Evolutionary conservation across 2,329 filamentous ascomycete genomes (phyloP).

Genomic region (Sporothrix sp.): DNA sequence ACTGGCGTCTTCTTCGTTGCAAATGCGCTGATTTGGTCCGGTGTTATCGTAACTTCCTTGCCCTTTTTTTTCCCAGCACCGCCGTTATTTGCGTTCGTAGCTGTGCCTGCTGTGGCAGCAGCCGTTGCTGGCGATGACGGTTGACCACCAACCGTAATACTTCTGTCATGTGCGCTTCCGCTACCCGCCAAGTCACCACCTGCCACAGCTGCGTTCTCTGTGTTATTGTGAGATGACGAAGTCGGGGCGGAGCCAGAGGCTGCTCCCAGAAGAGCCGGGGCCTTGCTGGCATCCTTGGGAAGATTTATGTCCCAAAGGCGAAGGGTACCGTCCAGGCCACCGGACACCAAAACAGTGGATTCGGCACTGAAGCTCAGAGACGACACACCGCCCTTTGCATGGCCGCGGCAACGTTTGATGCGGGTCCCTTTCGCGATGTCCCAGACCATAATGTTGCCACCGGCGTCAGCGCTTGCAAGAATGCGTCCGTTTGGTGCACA

Average conservation of each 20-base stretch:
- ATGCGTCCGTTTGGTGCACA: conserved; percentile 83
- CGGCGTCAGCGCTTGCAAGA: conserved; percentile 80
- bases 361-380: conserved; percentile 90
- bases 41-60: conserved; percentile 82
- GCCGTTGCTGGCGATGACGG: conserved; percentile 34
- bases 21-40: conserved; percentile 91
- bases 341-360: conserved; percentile 80
- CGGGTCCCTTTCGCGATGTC: conserved; percentile 77
- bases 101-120: conserved; percentile 25
- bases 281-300: conserved; percentile 54
- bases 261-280: conserved; percentile 19
- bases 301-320: conserved; percentile 85
- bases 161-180: conserved; percentile 28
- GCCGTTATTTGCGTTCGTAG: conserved; percentile 22
- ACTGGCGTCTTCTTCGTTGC: conserved; percentile 94
- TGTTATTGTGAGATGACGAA: conserved; percentile 16
- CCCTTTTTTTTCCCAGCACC: conserved; percentile 57
- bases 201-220: conserved; percentile 26
- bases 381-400: conserved; percentile 89
- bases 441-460: conserved; percentile 90
- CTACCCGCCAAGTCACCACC: conserved; percentile 31
- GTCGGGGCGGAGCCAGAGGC: not conserved
- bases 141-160: conserved; percentile 34
- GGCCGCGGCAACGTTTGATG: conserved; percentile 87
- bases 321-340: conserved; percentile 85